Evolutionary conservation across 805 yeast genomes (phyloP), one percentile per base, ranked within the genome.

Genomic region (Candida quercuum): DNA sequence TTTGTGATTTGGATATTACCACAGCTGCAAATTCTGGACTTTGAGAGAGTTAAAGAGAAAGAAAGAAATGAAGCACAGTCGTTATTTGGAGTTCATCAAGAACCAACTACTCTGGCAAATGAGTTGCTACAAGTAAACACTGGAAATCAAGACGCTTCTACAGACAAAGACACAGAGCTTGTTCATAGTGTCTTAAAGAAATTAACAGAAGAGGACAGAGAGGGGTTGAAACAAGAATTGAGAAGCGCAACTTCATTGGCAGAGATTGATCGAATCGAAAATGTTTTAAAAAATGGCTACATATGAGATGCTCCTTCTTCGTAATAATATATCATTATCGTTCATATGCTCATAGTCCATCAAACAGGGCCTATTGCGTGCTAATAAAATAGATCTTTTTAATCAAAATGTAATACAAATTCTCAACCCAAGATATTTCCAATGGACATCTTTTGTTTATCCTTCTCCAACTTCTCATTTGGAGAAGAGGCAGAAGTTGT

Each of bases 211-310:
- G 76, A 71, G 25, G 87, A 81, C 27, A 71, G 67, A 39, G 57
- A 59, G 12, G 59, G 61, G 32, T 59, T 89, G 34, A 67, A 78
- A 43, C 53, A 64, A 29, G 71, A 76, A 44, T 63, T 89, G 39
- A 67, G 69, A 36, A 64, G 61, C 23, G 95, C 96, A 1, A 69
- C 77, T 4, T 76, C 79, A 36, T 54, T 89, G 40, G 84, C 73
- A 6, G 96, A 89, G 45, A 84, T 88, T 6, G 84, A 80, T 40
- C 63, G 75, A 35, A 72, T 88, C 18, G 94, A 86, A 54, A 63
- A 60, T 20, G 65, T 74, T 16, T 60, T 83, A 32, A 59, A 60
- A 38, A 61, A 55, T 24, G 78, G 68, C 4, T 59, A 60, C 38
- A 22, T 57, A 24, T 56, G 39, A 39, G n/a, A n/a, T n/a, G n/a